Percentiles rank a stretch among this genome's conserved stretches.
Conservation (phyloP, 352 stramenopile species). For the Globisporangium nunn region DNA sequence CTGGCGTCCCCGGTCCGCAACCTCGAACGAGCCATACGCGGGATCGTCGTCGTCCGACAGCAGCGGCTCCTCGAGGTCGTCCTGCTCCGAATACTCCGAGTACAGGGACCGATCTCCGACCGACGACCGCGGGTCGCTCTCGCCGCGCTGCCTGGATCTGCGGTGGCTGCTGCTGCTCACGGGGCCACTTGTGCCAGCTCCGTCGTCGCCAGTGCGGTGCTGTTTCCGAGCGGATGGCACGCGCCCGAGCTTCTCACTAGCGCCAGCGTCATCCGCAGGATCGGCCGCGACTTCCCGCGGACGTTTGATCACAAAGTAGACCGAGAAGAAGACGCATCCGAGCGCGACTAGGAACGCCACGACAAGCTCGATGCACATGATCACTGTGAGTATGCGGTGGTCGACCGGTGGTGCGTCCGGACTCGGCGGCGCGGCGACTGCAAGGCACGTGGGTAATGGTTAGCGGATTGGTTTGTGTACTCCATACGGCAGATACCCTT, state of each 20-base stretch:
- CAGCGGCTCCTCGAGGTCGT: conserved; percentile 68
- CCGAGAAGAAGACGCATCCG: conserved; percentile 78
- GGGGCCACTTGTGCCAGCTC: neutral
- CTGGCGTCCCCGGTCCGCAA: conserved; percentile 1
- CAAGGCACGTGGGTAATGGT: neutral
- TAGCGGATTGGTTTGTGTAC: neutral
- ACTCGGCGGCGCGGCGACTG: conserved; percentile 56
- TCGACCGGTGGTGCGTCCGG: conserved; percentile 75
- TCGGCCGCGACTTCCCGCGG: conserved; percentile 27
- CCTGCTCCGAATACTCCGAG: conserved; percentile 7
- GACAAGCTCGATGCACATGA: conserved; percentile 83
- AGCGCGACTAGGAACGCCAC: conserved; percentile 78
- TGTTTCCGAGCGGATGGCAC: conserved; percentile 9
- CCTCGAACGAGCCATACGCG: conserved; percentile 62
- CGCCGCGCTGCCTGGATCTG: neutral
- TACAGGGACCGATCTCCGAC: conserved; percentile 11
- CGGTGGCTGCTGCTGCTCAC: neutral
- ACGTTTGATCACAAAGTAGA: conserved; percentile 85
- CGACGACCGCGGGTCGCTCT: conserved; percentile 4
- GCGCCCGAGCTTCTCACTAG: neutral
- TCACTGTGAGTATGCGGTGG: conserved; percentile 73
- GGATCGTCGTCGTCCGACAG: conserved; percentile 60
- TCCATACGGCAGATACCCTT: neutral
- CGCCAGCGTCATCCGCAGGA: neutral
- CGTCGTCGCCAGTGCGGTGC: neutral